Conservation (phyloP, 2,329 filamentous ascomycete genomes). For the Beauveria asiatica region DNA sequence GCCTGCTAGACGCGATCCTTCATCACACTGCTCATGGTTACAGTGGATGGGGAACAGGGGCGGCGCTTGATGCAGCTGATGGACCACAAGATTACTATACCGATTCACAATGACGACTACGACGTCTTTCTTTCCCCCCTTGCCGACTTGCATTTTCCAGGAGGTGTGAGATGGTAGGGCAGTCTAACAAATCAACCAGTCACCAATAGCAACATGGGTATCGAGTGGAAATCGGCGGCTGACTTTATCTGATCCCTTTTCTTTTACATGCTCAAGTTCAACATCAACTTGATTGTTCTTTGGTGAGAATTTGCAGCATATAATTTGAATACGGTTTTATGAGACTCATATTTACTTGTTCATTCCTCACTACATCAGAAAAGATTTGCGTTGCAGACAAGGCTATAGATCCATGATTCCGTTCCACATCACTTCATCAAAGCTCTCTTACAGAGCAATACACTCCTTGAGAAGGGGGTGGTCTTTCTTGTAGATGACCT, state of each 20-base stretch:
- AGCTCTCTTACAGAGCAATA: neutral
- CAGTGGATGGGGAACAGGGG: no score
- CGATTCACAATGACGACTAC: no score
- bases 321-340: no score
- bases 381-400: no score
- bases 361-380: no score
- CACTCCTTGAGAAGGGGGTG: slow-evolving; percentile 10
- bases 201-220: neutral
- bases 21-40: no score
- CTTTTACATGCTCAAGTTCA: no score
- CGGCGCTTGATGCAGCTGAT: no score
- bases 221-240: neutral
- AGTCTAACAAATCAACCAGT: neutral
- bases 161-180: neutral
- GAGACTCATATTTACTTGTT: neutral
- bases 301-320: neutral
- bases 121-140: no score
- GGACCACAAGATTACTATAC: no score
- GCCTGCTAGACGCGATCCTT: no score
- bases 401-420: neutral
- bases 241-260: neutral
- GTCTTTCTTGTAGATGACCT: slow-evolving; percentile 10
- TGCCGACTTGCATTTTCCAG: neutral
- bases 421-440: neutral
- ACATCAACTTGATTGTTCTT: no score